Evolutionary conservation across 805 yeast genomes (phyloP), one percentile per base, ranked within the genome.

Genomic region (Grigorovia yakushimaensis): DNA sequence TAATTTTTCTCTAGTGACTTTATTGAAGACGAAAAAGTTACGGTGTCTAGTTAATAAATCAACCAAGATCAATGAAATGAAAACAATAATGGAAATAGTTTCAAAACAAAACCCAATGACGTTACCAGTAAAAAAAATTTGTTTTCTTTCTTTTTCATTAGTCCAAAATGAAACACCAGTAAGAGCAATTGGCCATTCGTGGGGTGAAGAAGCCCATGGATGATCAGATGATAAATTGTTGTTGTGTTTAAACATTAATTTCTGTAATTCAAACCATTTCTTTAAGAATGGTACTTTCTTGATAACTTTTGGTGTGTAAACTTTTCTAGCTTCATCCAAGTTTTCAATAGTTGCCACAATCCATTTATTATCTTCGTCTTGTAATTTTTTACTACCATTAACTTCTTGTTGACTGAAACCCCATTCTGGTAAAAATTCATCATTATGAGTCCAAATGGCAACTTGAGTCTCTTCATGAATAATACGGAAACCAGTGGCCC

Each of bases 161-260:
- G 94, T 89, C 97, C 98, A 93, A 73, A 91, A 93, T 1, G 97
- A 88, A 38, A 93, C 97, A 56, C 98, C 98, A 15, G 86, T 78
- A 47, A 83, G 65, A 47, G 93, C 77, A 52, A 86, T 73, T 18
- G 98, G 98, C 98, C 98, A 93, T 7, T 82, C 70, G 53, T 79
- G 76, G 2, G 98, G 98, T 52, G 79, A 81, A 4, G 97, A 88
- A 9, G 97, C 96, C 71, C 86, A 93, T 42, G 98, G 98, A 67
- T 93, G 98, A 22, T 85, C 88, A 15, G 89, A 75, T 1, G 88
- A 75, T 54, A 93, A 73, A 55, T 82, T 81, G 69, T 91, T 93
- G 70, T 93, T 93, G 60, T 89, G 96, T 51, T 80, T 78, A 73
- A 93, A 88, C 98, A 93, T 93, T 50, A 77, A 73, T 27, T 73